A percentile compares a stretch with the other conserved stretches of the same genome.
Evolutionary conservation across 2,329 filamentous ascomycete genomes (phyloP).

Genomic region (Chalaropsis thielavioides): DNA sequence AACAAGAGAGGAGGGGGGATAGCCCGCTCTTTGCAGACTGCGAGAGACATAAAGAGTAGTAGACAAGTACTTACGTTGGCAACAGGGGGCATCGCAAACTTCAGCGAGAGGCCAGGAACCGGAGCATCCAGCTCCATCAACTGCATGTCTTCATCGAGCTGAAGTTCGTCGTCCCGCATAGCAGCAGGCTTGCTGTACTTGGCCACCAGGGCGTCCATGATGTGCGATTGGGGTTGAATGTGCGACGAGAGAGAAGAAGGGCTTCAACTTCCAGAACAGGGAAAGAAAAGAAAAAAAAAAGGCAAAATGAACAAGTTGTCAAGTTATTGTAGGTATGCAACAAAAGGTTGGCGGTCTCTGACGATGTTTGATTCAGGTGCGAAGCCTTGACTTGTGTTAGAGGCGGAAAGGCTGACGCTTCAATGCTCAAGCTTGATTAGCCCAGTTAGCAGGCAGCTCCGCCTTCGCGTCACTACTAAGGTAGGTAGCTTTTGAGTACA

Average conservation of each 20-base stretch:
- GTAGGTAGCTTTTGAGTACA: not conserved
- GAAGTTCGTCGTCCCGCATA: constrained; percentile 55
- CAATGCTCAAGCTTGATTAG: constrained; percentile 3
- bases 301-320: not conserved
- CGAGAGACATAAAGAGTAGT: not conserved
- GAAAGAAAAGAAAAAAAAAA: constrained; percentile 7
- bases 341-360: not conserved
- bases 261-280: no score
- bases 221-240: constrained; percentile 18
- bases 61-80: constrained; percentile 50
- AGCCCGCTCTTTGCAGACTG: constrained; percentile 16
- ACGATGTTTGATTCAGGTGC: not conserved
- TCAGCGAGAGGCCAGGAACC: constrained; percentile 66
- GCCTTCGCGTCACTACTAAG: constrained; percentile 3
- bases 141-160: constrained; percentile 60
- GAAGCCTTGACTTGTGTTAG: not conserved
- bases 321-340: not conserved
- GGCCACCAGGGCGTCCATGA: constrained; percentile 86
- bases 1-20: not conserved
- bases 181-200: constrained; percentile 73
- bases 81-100: constrained; percentile 89
- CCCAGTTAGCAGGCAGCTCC: constrained; percentile 4
- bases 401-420: constrained; percentile 9
- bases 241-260: constrained; percentile 2
- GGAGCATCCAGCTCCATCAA: constrained; percentile 45